Evolutionary conservation across 768 basidiomycete genomes (phyloP), one percentile per base, ranked within the genome.

Genomic region (Dioszegia hungarica): DNA sequence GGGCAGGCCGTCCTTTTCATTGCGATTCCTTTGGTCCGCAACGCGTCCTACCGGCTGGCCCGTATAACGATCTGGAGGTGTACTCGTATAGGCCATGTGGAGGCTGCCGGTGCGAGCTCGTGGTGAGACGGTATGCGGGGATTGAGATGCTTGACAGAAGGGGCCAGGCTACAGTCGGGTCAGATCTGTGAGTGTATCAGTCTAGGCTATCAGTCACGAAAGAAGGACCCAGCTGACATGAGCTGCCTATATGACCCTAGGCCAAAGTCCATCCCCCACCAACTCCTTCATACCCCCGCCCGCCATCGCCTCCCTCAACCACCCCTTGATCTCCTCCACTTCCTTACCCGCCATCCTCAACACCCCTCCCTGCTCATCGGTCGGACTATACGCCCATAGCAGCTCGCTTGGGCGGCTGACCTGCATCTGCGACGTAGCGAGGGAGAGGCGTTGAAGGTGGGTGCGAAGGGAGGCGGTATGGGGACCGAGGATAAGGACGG

Each of bases 301-400:
- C 3, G 43, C 59, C 55, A 93, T 76, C 0, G 80, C 79, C 9
- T 79, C 79, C 56, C 79, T 80, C 20, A 95, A 73, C 88, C 88
- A 93, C 15, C 68, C 62, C 72, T 82, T 84, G 17, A 90, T 87
- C 36, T 78, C 78, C 76, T 93, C 89, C 34, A 88, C 85, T 67
- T 89, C 87, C 64, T 77, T 79, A 17, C 84, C 91, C 9, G 88
- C 89, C 11, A 85, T 81, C 63, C 90, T 82, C 52, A 94, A 74
- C 28, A 95, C 77, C 9, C 82, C 80, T 3, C 24, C 83, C 82
- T 57, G 69, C 71, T 31, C 78, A 38, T 75, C 71, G 2, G 90
- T 75, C 12, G 79, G 72, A 67, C 88, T 91, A 63, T 88, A 78
- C 19, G 87, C 89, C 93, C 94, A 97, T 28, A 93, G 72, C 61